Base-by-base conservation (phyloP, 2,329 filamentous ascomycete genomes). In the Gnomoniopsis smithogilvyi region DNA sequence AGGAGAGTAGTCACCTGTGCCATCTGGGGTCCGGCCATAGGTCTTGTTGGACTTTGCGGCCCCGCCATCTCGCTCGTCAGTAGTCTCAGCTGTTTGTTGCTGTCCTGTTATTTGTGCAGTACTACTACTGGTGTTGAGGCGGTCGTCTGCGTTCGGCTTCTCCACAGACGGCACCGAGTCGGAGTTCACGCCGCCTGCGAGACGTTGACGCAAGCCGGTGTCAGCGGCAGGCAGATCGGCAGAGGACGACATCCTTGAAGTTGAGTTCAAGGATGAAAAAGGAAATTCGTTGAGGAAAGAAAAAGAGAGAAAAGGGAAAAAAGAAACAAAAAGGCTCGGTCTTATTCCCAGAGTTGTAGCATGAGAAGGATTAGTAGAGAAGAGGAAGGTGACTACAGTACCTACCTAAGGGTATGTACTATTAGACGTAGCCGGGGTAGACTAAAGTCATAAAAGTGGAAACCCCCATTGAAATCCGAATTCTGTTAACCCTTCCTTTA, bases 21-120 rank as follows among this genome's bases (percentile, higher is more conserved):
- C 94, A 76, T 93, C 90, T 33, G 91, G 91, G 15, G 94, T 97
- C 64, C 93, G 87, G 58, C 94, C 94, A 79, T 90, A 96, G 0
- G 92, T 96, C 79, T 91, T 94, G 72, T 86, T 87, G 15, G 67
- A 58, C 67, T 75, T 76, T 60, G 48, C 26, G 45, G 36, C 38
- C 51, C 53, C 36, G 38, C 17, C 46, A 49, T 34, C 43, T 61
- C 62, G 34, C 17, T 21, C 26, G 33, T 47, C 24, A 15, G 26
- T 4, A 30, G 58, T 51, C 26, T 60, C 58, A 15, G 58, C 52
- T 55, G n/a, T 52, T 51, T 12, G 50, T 21, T 22, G 56, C 51
- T 17, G 50, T 21, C n/a, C 54, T 30, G 26, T 30, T 30, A 8
- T 30, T 30, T 30, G 26, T 30, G 26, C 26, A 30, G 26, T 30